These are phyloP conservation scores for Brettanomyces sp. DNA, from an alignment of 805 yeast species.

Conservation along the genomic window DNA sequence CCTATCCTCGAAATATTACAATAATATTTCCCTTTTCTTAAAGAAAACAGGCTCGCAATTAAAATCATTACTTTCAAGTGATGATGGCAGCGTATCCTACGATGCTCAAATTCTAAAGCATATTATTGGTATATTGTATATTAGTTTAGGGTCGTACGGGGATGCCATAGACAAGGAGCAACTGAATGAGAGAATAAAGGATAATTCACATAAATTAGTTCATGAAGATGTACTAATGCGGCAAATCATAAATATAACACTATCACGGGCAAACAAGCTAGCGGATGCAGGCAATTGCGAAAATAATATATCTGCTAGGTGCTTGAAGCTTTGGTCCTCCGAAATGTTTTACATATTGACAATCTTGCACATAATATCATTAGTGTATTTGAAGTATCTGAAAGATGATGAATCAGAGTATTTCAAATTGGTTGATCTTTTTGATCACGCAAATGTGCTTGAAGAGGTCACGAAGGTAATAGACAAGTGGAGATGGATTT, in stretches of 20 bases:
- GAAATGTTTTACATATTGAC: constrained; percentile 24
- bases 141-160: constrained; percentile 7
- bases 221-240: constrained; percentile 6
- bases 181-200: constrained; percentile 16
- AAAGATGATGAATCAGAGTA: constrained; percentile 3
- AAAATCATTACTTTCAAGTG: neutral
- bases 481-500: constrained; percentile 60
- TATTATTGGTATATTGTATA: constrained; percentile 3
- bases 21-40: neutral
- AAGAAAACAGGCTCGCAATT: neutral
- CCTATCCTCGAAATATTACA: neutral
- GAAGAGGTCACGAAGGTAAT: constrained; percentile 36
- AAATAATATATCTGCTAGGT: constrained; percentile 2
- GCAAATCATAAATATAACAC: constrained; percentile 5
- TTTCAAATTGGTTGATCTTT: constrained; percentile 2
- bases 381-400: constrained; percentile 8
- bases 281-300: constrained; percentile 16
- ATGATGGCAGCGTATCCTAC: neutral
- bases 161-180: constrained; percentile 6
- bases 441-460: constrained; percentile 30
- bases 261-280: constrained; percentile 7
- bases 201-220: constrained; percentile 16
- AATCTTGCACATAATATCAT: constrained; percentile 15
- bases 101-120: constrained; percentile 3
- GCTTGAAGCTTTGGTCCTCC: constrained; percentile 13